These are phyloP conservation scores for Camellia sinensis DNA, from an alignment of 148 eudicot genomes.

Conservation along the genomic window DNA sequence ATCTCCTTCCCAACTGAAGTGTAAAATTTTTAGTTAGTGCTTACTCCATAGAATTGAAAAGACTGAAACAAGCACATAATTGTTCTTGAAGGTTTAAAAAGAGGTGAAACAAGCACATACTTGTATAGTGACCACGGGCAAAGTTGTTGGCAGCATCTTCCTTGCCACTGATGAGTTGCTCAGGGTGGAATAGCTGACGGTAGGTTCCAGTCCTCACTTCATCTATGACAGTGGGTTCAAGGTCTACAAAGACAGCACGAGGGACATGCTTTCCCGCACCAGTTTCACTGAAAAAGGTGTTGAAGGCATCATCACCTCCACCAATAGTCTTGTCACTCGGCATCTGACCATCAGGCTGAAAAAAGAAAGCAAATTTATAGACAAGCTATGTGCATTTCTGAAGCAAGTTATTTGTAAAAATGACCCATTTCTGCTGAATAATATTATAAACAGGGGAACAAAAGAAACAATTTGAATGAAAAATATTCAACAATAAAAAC, in stretches of 20 bases:
- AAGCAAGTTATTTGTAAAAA: neutral
- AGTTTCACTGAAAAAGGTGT: constrained; percentile 39
- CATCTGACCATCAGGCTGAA: constrained; percentile 46
- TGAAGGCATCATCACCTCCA: constrained; percentile 36
- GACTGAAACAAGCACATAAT: neutral
- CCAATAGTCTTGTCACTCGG: constrained; percentile 34
- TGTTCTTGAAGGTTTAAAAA: neutral
- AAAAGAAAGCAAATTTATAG: neutral
- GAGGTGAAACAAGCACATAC: constrained; percentile 7
- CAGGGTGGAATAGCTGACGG: constrained; percentile 42
- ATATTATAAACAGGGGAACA: too few relatives aligned
- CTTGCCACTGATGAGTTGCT: constrained; percentile 37
- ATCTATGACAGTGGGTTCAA: constrained; percentile 43
- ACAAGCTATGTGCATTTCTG: neutral
- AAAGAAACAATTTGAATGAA: neutral
- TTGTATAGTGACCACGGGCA: constrained; percentile 41
- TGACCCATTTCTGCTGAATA: neutral
- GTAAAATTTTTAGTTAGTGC: neutral
- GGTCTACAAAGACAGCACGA: constrained; percentile 39
- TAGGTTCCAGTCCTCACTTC: constrained; percentile 37
- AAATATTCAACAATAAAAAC: neutral
- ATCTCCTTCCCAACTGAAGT: constrained; percentile 19
- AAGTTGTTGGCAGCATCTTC: constrained; percentile 42
- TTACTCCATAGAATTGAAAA: neutral
- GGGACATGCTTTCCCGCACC: constrained; percentile 41